Evolutionary conservation across 2,329 filamentous ascomycete genomes (phyloP), one percentile per base, ranked within the genome.

Genomic region (Pseudonectria foliicola): DNA sequence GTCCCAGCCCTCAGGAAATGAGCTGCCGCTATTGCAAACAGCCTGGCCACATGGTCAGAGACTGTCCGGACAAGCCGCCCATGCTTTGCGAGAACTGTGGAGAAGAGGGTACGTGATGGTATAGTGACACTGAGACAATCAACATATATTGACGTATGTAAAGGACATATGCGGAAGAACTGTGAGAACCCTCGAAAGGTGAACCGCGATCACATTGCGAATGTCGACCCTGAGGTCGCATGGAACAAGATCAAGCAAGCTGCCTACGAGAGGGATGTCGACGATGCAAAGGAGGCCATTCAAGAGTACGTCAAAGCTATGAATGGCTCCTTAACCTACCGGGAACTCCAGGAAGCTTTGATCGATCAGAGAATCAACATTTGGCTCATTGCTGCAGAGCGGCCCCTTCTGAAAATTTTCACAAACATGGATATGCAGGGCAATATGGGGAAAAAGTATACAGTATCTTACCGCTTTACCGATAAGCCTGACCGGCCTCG

Each of bases 361-460:
- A 75, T 81, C 6, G 47, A 57, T 2, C 62, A 74, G 27, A 53
- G 63, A 1, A 66, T 82, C 39, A 59, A 59, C 3, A 59, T 82
- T 11, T 80, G 70, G 59, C 60, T 86, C 34, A 80, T 85, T 44
- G 76, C 75, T 6, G 57, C 74, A 6, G 73, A 83, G 63, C 71
- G 74, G 44, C 60, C 71, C 24, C 55, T 68, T 6, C 56, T 82
- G 1, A 52, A 61, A 2, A 75, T 77, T 5, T 71, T 79, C 45
- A 83, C 77, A 40, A 80, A 82, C 58, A 82, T 85, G 75, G 80
- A 85, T 44, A 62, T 85, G 2, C 80, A 85, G 50, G 82, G 82
- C 5, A 75, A 82, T 41, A 62, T 81, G 13, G 71, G 71, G 38
- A 78, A 77, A 57, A 78, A 77, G 53, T 85, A 72, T 47, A 71